Percentiles rank a stretch among this genome's conserved stretches.
phyloP scores from a whole-genome alignment of 1,284 basidiomycete species.

The Anthracocystis walkeri region DNA sequence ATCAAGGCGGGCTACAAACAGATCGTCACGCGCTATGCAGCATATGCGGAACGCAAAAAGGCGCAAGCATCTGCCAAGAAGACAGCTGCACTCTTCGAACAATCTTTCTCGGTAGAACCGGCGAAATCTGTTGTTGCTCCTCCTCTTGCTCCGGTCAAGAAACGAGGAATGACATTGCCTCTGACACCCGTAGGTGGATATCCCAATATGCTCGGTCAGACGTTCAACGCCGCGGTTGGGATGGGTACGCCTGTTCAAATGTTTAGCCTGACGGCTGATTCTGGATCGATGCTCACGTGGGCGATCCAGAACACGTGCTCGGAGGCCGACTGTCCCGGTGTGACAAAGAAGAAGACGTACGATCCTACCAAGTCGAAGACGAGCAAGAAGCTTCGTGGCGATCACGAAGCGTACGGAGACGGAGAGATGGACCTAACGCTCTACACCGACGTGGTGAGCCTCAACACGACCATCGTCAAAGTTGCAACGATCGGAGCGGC shows the following conservation, averaged over 20 bases:
- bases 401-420: constrained; percentile 46
- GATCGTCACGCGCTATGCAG: constrained; percentile 22
- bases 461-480: constrained; percentile 3
- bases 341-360: constrained; percentile 19
- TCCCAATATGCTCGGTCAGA: constrained; percentile 40
- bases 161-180: constrained; percentile 18
- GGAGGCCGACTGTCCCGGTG: constrained; percentile 25
- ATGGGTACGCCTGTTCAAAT: constrained; percentile 30
- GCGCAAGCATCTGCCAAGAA: neutral
- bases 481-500: constrained; percentile 31
- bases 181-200: constrained; percentile 28
- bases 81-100: constrained; percentile 5
- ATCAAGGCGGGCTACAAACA: constrained; percentile 22
- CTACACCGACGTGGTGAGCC: constrained; percentile 20
- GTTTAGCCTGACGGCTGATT: constrained; percentile 42
- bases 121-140: neutral
- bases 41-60: constrained; percentile 12
- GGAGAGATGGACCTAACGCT: constrained; percentile 42
- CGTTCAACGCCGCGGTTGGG: constrained; percentile 32
- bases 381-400: constrained; percentile 8
- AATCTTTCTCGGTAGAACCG: neutral
- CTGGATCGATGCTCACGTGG: constrained; percentile 45
- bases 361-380: constrained; percentile 17
- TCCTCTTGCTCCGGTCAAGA: neutral
- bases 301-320: constrained; percentile 24